These are phyloP conservation scores for Hypholoma fasciculare DNA, from an alignment of 768 basidiomycete species.

Conservation along the genomic window DNA sequence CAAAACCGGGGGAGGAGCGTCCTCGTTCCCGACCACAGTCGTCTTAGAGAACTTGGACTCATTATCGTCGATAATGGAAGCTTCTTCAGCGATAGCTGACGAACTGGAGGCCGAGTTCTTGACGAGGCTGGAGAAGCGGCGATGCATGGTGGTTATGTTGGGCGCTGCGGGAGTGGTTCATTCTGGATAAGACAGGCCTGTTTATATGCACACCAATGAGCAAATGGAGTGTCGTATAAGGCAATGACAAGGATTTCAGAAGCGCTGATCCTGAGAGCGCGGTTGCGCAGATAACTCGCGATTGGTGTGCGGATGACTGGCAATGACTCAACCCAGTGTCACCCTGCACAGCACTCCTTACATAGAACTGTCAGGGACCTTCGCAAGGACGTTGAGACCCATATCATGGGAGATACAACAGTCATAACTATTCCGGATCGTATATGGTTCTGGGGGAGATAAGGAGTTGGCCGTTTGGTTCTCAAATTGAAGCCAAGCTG, in stretches of 20 bases:
- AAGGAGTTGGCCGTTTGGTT: too few species aligned
- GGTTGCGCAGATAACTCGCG: background rate
- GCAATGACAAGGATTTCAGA: background rate
- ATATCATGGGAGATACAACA: background rate
- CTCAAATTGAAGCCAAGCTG: too few species aligned
- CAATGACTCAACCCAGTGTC: background rate
- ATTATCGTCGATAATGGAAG: conserved; percentile 29
- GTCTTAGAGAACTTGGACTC: conserved; percentile 27
- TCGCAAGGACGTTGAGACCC: background rate
- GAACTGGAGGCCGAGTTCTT: conserved; percentile 19
- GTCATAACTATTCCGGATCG: too few species aligned
- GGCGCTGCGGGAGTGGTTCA: background rate
- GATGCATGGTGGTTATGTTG: conserved; percentile 19
- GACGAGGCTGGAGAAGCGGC: conserved; percentile 26
- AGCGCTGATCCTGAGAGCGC: background rate
- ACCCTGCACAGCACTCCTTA: background rate
- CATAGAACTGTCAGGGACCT: background rate
- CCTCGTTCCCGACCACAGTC: conserved; percentile 34
- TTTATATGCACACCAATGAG: background rate
- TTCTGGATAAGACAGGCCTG: background rate
- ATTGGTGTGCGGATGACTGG: background rate
- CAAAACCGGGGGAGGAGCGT: conserved; percentile 42
- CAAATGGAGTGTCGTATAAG: background rate
- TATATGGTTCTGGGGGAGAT: too few species aligned
- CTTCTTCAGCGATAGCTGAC: conserved; percentile 10